Conservation (phyloP, 31 red algal genomes). For the Porphyra umbilicalis region DNA sequence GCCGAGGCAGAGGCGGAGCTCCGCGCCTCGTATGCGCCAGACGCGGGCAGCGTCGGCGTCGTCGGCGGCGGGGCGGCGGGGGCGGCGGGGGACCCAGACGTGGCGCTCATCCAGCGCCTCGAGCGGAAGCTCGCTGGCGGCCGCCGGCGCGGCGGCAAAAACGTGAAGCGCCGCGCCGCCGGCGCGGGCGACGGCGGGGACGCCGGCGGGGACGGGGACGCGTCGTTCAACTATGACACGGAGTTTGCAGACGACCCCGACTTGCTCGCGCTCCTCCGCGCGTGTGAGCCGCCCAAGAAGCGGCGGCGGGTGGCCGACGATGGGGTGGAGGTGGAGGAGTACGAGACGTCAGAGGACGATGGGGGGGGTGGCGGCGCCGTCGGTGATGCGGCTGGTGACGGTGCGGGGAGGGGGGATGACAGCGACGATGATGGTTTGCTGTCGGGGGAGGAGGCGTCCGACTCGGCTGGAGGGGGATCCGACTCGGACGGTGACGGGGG, state of each 20-base stretch:
- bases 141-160: not conserved
- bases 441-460: not conserved
- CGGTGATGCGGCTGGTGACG: no score
- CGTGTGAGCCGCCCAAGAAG: not conserved
- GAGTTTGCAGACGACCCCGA: not conserved
- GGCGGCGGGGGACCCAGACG: not conserved
- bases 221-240: not conserved
- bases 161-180: not conserved
- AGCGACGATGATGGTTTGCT: not conserved
- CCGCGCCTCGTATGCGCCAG: not conserved
- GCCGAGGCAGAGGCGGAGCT: not conserved
- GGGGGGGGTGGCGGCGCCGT: not conserved
- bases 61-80: not conserved
- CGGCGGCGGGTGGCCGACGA: not conserved
- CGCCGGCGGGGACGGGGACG: not conserved
- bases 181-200: not conserved
- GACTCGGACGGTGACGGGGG: no score
- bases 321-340: not conserved
- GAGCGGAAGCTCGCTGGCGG: not conserved
- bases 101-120: not conserved
- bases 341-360: not conserved
- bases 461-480: no score
- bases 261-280: not conserved
- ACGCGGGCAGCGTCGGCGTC: not conserved
- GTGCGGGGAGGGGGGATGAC: no score